A percentile compares a stretch with the other conserved stretches of the same genome.
phyloP scores from a whole-genome alignment of 345 rosid genomes.

The Raphanus raphanistrum region DNA sequence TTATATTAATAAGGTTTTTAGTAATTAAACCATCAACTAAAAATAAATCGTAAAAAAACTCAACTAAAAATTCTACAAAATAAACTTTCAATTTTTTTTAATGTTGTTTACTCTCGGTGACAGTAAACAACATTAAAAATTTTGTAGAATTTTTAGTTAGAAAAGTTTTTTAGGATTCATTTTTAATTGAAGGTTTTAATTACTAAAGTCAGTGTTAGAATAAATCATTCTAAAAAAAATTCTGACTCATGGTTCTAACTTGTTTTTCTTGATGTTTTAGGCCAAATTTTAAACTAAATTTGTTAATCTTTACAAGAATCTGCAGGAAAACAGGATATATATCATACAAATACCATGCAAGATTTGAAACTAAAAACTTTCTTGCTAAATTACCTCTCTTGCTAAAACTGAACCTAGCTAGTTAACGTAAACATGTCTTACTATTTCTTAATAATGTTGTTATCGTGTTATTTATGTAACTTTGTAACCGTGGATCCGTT shows the following conservation, averaged over 20 bases:
- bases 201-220: too few species aligned
- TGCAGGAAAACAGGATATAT: neutral
- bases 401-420: neutral
- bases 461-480: neutral
- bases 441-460: neutral
- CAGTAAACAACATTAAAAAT: too few species aligned
- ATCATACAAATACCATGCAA: neutral
- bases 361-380: neutral
- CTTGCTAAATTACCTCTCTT: neutral
- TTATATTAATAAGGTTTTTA: too few species aligned
- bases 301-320: neutral
- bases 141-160: too few species aligned
- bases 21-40: too few species aligned
- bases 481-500: neutral
- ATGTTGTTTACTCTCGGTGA: too few species aligned
- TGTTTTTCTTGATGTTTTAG: neutral
- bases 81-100: too few species aligned
- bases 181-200: too few species aligned
- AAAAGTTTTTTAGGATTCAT: too few species aligned
- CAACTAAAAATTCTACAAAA: too few species aligned
- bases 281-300: neutral
- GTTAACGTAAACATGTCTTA: neutral
- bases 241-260: neutral
- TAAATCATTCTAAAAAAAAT: too few species aligned
- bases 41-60: too few species aligned